Evolutionary conservation across 2,329 filamentous ascomycete species (phyloP).

Genomic region (Pseudocercospora crystallina): DNA sequence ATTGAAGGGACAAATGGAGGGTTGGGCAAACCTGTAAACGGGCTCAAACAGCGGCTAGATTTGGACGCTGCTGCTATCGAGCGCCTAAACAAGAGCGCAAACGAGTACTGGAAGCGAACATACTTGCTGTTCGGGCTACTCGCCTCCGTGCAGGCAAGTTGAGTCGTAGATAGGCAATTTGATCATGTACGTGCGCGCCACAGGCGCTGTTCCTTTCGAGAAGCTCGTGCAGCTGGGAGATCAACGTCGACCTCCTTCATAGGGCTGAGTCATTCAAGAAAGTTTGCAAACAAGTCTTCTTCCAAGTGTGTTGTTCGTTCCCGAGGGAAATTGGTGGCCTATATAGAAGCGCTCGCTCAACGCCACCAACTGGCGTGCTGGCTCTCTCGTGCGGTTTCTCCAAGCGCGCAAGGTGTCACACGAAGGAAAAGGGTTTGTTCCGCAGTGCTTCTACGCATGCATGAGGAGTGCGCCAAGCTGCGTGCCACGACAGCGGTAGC

Average conservation of each 20-base stretch:
- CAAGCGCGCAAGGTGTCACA: neutral
- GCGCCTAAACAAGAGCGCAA: slow-evolving; percentile 60
- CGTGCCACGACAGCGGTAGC: slow-evolving; percentile 3
- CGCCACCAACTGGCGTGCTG: neutral
- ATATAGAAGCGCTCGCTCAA: neutral
- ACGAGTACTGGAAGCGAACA: slow-evolving; percentile 81
- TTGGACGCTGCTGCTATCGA: slow-evolving; percentile 52
- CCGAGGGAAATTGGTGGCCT: neutral
- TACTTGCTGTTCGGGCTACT: slow-evolving; percentile 79
- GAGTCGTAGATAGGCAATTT: slow-evolving; percentile 2
- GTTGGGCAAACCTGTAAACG: slow-evolving; percentile 33
- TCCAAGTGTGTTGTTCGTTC: too few relatives aligned
- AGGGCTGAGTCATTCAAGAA: too few relatives aligned
- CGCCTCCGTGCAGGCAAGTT: slow-evolving; percentile 31
- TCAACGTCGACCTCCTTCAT: too few relatives aligned
- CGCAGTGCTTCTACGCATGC: neutral
- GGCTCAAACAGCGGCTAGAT: slow-evolving; percentile 48
- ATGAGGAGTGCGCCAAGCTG: neutral
- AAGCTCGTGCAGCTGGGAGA: too few relatives aligned
- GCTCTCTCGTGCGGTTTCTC: neutral
- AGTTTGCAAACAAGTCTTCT: too few relatives aligned
- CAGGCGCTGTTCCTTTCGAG: too few relatives aligned
- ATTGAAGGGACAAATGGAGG: neutral
- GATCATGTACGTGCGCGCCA: too few relatives aligned
- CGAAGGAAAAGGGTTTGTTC: neutral